These are phyloP conservation scores for Pseudogymnoascus sp. DNA, from an alignment of 2,329 filamentous ascomycete species.

Conservation along the genomic window DNA sequence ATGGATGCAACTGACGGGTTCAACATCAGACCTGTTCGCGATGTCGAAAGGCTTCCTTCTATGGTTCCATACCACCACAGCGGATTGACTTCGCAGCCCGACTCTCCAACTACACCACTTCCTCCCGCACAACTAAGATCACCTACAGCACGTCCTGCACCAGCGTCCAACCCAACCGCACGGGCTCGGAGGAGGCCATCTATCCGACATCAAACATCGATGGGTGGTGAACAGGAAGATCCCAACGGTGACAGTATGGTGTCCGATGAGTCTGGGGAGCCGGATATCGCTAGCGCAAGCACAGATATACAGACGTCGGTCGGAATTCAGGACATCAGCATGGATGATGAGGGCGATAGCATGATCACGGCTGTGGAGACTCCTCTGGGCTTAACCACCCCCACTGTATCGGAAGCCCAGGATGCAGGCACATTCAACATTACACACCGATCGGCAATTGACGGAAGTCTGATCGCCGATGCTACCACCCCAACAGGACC, in stretches of 20 bases:
- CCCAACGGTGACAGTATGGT: slow-evolving; percentile 75
- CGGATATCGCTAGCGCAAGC: slow-evolving; percentile 66
- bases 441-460: slow-evolving; percentile 74
- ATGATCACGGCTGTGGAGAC: slow-evolving; percentile 67
- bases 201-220: slow-evolving; percentile 82
- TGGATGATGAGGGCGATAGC: slow-evolving; percentile 68
- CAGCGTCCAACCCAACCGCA: slow-evolving; percentile 45
- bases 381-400: slow-evolving; percentile 67
- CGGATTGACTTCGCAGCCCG: slow-evolving; percentile 77
- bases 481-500: slow-evolving; percentile 62
- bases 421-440: slow-evolving; percentile 92
- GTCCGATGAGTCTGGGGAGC: slow-evolving; percentile 70
- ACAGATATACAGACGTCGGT: slow-evolving; percentile 75
- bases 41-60: slow-evolving; percentile 74
- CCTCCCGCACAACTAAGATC: slow-evolving; percentile 59
- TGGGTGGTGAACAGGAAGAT: slow-evolving; percentile 82
- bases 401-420: slow-evolving; percentile 73
- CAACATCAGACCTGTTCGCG: slow-evolving; percentile 68
- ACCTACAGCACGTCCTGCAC: slow-evolving; percentile 48
- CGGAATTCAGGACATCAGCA: slow-evolving; percentile 73
- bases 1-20: slow-evolving; percentile 68
- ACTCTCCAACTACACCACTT: slow-evolving; percentile 80
- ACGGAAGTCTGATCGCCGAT: slow-evolving; percentile 74
- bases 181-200: slow-evolving; percentile 68
- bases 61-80: slow-evolving; percentile 67